These are phyloP conservation scores for Hypericum androsaemum DNA, from an alignment of 345 rosid genomes.

Conservation along the genomic window DNA sequence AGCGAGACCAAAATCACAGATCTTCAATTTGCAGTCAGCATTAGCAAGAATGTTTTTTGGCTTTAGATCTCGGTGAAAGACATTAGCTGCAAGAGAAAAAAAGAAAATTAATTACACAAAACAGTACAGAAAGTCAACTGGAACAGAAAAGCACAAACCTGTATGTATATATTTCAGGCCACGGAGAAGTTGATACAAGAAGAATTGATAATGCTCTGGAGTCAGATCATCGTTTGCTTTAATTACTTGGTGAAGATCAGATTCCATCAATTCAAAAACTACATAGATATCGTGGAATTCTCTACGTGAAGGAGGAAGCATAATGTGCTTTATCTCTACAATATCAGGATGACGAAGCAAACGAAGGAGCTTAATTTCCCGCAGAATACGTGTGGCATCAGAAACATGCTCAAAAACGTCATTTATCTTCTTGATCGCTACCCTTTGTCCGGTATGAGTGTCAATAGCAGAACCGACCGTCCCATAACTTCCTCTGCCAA, in stretches of 20 bases:
- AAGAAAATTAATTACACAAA: not conserved
- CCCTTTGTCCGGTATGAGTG: slow-evolving; percentile 3
- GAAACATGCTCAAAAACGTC: slow-evolving; percentile 6
- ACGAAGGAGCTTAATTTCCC: slow-evolving; percentile 5
- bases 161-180: slow-evolving; percentile 2
- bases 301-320: slow-evolving; percentile 5
- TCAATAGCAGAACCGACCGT: slow-evolving; percentile 2
- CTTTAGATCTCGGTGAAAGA: slow-evolving; percentile 3
- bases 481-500: slow-evolving; percentile 8
- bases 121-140: not conserved
- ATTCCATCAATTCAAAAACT: slow-evolving; percentile 5
- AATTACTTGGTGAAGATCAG: slow-evolving; percentile 7
- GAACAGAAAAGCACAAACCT: not conserved
- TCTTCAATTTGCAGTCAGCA: slow-evolving; percentile 5
- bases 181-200: not conserved
- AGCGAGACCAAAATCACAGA: slow-evolving; percentile 4
- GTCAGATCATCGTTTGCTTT: slow-evolving; percentile 7
- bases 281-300: slow-evolving; percentile 5
- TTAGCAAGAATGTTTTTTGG: slow-evolving; percentile 2
- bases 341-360: slow-evolving; percentile 7
- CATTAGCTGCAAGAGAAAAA: not conserved
- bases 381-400: slow-evolving; percentile 8
- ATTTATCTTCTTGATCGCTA: slow-evolving; percentile 3
- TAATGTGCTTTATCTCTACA: slow-evolving; percentile 4
- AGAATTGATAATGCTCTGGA: slow-evolving; percentile 5